Percentiles rank a stretch among this genome's conserved stretches.
Evolutionary conservation across 2,329 filamentous ascomycete species (phyloP).

Genomic region (Clonostachys byssicola): DNA sequence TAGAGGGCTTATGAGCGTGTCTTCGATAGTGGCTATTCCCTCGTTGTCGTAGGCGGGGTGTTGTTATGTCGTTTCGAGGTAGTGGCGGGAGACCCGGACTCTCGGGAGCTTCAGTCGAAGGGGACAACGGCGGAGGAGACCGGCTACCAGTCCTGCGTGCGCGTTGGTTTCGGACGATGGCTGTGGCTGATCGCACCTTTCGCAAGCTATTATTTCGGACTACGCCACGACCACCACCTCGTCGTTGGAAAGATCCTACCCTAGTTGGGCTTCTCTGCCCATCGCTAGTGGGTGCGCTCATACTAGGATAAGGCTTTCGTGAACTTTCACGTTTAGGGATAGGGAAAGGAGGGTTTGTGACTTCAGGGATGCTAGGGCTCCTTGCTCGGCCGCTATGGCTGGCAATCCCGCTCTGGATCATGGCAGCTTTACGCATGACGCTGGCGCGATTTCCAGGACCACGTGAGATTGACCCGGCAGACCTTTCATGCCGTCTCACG

Average conservation of each 20-base stretch:
- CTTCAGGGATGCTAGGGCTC: conserved; percentile 61
- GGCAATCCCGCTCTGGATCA: conserved; percentile 75
- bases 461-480: neutral
- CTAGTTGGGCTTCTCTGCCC: conserved; percentile 74
- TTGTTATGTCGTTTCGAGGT: conserved; percentile 68
- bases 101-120: conserved; percentile 62
- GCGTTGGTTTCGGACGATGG: conserved; percentile 55
- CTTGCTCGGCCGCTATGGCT: conserved; percentile 61
- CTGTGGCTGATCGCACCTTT: conserved; percentile 80
- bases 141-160: conserved; percentile 48
- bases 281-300: conserved; percentile 60
- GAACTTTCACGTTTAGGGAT: conserved; percentile 90
- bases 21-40: conserved; percentile 33
- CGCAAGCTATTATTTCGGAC: conserved; percentile 63
- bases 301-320: conserved; percentile 62
- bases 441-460: conserved; percentile 41
- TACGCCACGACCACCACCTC: conserved; percentile 39
- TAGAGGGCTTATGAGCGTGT: conserved; percentile 56
- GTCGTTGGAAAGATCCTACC: conserved; percentile 49
- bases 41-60: conserved; percentile 43
- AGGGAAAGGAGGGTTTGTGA: conserved; percentile 75
- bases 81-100: conserved; percentile 71
- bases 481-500: neutral
- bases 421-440: conserved; percentile 71
- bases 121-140: conserved; percentile 63